Evolutionary conservation across 202 grass and related monocot species (phyloP), one percentile per base, ranked within the genome.

Genomic region (Thinopyrum obtusiflorum): DNA sequence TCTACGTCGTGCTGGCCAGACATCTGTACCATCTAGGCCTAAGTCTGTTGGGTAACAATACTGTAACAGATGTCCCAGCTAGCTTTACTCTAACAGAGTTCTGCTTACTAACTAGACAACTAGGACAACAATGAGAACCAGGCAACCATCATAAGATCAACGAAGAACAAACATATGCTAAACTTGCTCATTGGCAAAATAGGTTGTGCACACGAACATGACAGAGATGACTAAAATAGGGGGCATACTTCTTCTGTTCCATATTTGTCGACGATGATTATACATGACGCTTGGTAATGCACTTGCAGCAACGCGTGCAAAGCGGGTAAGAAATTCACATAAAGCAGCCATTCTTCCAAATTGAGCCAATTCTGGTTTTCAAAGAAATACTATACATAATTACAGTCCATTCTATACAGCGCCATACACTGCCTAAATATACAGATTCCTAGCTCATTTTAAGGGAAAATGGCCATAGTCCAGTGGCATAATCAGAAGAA

Each of bases 211-310:
- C 39, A 0, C 10, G 9, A 42, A 42, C 39, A 42, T 42, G 39
- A 42, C 10, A 42, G 39, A 42, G 39, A 42, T 1, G 2, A 42
- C 39, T 11, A 11, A 42, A 42, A 42, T 36, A 42, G 39, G 39
- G 2, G 39, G 0, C 39, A 42, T 8, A 8, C 35, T 36, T 36
- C 6, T 36, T 36, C 35, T 36, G 35, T 95, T 95, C 87, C 95
- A 93, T 98, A 83, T 98, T 89, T 46, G 86, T 98, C 11, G 95
- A 98, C 80, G 89, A 98, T 65, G 89, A 95, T 86, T 98, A 93
- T 80, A 93, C 93, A 4, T 71, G 95, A 69, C 88, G 90, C 35
- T 89, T n/a, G 76, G 89, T 18, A 91, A 93, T 89, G 93, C 88
- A 27, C 92, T 93, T 66, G 86, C 4, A 8, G 35, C 35, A 36